These are phyloP conservation scores for Lasiodiplodia theobromae DNA, from an alignment of 2,329 filamentous ascomycete genomes.

Conservation along the genomic window DNA sequence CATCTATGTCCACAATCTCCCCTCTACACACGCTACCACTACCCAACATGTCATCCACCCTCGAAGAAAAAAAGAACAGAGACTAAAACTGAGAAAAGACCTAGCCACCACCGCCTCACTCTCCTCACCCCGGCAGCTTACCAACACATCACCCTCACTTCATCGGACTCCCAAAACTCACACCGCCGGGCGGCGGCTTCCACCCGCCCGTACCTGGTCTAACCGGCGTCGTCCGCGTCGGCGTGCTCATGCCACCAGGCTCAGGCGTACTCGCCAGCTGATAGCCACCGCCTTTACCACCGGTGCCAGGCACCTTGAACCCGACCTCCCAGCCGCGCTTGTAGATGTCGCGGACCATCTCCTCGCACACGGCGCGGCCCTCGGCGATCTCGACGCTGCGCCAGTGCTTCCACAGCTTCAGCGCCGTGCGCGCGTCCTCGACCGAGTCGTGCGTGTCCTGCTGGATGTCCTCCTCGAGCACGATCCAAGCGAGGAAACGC, in stretches of 20 bases:
- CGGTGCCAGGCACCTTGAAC: conserved; percentile 45
- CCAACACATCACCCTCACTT: conserved; percentile 32
- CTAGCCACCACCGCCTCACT: not conserved
- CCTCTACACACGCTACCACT: not conserved
- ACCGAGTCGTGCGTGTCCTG: conserved; percentile 92
- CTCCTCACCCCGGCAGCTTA: too few species aligned
- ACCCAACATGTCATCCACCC: not conserved
- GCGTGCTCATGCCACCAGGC: not conserved
- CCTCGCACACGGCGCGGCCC: conserved; percentile 82
- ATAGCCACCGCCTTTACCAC: conserved; percentile 33
- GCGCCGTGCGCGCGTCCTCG: conserved; percentile 89
- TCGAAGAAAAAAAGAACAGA: not conserved
- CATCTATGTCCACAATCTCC: not conserved
- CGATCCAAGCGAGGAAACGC: conserved; percentile 87
- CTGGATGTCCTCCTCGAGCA: conserved; percentile 94
- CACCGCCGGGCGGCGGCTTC: conserved; percentile 30
- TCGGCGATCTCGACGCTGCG: conserved; percentile 89
- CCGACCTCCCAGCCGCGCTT: conserved; percentile 64
- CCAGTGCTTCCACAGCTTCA: conserved; percentile 88
- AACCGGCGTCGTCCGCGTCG: conserved; percentile 33
- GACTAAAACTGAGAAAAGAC: not conserved
- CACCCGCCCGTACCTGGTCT: conserved; percentile 33
- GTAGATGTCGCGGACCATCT: conserved; percentile 89
- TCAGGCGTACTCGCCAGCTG: conserved; percentile 37
- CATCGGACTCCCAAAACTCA: conserved; percentile 44